These are phyloP conservation scores for Colletotrichum sp. DNA, from an alignment of 2,329 filamentous ascomycete genomes.

Conservation along the genomic window DNA sequence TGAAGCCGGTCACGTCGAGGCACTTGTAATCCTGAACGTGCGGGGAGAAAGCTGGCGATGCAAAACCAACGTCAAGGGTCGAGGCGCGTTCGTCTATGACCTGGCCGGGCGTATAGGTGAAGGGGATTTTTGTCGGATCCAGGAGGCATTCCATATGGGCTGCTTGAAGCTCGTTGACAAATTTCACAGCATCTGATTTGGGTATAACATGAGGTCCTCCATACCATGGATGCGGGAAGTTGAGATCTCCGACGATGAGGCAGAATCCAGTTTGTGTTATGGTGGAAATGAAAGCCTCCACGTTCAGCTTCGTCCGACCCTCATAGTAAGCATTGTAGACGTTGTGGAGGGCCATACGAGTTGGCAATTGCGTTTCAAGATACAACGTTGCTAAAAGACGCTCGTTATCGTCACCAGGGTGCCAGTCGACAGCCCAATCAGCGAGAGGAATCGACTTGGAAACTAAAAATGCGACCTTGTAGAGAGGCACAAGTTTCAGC, in stretches of 20 bases:
- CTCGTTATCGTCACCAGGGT: background rate
- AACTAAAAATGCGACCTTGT: background rate
- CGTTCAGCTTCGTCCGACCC: background rate
- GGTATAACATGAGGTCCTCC: background rate
- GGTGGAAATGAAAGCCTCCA: background rate
- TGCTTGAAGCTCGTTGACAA: too few relatives aligned
- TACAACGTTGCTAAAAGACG: background rate
- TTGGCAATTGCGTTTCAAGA: background rate
- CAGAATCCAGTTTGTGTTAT: background rate
- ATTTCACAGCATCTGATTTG: too few relatives aligned
- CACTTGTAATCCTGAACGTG: background rate
- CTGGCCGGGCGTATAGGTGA: background rate
- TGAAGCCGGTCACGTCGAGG: background rate
- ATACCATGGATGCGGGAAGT: background rate
- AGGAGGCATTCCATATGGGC: too few relatives aligned
- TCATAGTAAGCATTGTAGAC: background rate
- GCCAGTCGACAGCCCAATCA: background rate
- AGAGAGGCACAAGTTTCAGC: background rate
- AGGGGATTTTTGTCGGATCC: background rate
- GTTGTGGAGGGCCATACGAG: background rate
- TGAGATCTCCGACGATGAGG: background rate
- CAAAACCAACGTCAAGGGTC: background rate
- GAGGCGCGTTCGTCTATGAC: background rate
- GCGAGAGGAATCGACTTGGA: background rate
- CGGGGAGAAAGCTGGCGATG: background rate